These are phyloP conservation scores for Apophysomyces ossiformis DNA, from an alignment of 371 early-diverging fungal species.

Conservation along the genomic window DNA sequence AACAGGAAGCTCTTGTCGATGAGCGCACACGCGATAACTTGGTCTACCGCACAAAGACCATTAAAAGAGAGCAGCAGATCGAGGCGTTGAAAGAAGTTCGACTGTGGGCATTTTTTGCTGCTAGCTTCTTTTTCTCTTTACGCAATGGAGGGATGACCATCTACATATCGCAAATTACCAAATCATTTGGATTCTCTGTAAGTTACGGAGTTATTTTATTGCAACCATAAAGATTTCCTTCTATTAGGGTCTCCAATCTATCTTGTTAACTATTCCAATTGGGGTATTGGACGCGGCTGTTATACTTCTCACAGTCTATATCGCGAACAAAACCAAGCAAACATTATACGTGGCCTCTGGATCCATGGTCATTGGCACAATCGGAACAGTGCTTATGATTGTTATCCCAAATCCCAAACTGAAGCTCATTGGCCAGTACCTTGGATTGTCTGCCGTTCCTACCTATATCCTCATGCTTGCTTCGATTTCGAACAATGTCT, in stretches of 20 bases:
- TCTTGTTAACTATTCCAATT: constrained; percentile 13
- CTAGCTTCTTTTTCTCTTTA: constrained; percentile 7
- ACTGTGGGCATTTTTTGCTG: constrained; percentile 12
- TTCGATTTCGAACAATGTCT: constrained; percentile 14
- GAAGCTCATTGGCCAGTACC: constrained; percentile 18
- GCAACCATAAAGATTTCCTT: too few species aligned
- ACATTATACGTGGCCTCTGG: constrained; percentile 12
- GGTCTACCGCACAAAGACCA: not conserved
- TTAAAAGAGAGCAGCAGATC: constrained; percentile 13
- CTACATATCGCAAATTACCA: constrained; percentile 13
- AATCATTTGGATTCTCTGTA: constrained; percentile 23
- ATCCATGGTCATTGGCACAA: constrained; percentile 7
- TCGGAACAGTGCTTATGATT: constrained; percentile 18
- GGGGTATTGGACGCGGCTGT: constrained; percentile 14
- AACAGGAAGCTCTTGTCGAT: constrained; percentile 12
- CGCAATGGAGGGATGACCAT: constrained; percentile 17
- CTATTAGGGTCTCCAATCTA: constrained; percentile 5
- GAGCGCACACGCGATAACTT: constrained; percentile 18
- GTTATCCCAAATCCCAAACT: constrained; percentile 16
- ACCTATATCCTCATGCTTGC: constrained; percentile 20
- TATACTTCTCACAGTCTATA: constrained; percentile 12
- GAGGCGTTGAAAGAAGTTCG: constrained; percentile 17
- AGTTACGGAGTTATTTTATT: not conserved
- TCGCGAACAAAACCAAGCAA: constrained; percentile 8
- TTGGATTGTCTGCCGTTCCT: constrained; percentile 12